Conservation (phyloP, 306 rosid genomes). For the Malus domestica region DNA sequence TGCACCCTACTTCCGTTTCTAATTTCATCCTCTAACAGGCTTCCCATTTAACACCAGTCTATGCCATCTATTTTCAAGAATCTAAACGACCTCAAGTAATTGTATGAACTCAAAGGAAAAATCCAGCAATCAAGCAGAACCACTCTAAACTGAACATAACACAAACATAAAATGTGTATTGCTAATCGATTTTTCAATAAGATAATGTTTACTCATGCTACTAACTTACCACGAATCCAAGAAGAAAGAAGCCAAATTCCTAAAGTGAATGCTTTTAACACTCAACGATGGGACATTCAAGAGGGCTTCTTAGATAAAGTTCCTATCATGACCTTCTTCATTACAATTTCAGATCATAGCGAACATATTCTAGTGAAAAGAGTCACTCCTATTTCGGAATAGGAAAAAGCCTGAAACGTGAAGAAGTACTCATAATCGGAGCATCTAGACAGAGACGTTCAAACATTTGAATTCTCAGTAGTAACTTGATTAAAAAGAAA, state of each 20-base stretch:
- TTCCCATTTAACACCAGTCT: background rate
- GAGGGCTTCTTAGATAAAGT: background rate
- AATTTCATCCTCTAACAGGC: background rate
- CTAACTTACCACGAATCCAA: background rate
- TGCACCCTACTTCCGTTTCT: background rate
- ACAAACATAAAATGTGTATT: background rate
- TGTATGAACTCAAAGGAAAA: background rate
- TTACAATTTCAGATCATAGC: background rate
- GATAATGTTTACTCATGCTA: background rate
- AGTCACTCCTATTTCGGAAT: background rate
- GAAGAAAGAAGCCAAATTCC: background rate
- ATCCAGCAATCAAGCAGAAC: background rate
- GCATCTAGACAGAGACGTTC: background rate
- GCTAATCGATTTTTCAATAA: background rate
- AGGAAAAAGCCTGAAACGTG: background rate
- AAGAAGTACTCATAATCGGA: background rate
- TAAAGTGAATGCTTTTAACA: background rate
- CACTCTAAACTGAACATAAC: background rate
- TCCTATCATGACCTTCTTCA: background rate
- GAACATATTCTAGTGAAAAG: background rate
- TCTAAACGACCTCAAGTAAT: background rate
- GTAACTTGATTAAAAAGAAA: background rate
- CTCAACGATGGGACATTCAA: background rate
- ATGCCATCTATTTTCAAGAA: background rate
- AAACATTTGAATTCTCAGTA: background rate